Conservation (phyloP, 192 early-diverging fungal species). For the Umbelopsis isabellina region DNA sequence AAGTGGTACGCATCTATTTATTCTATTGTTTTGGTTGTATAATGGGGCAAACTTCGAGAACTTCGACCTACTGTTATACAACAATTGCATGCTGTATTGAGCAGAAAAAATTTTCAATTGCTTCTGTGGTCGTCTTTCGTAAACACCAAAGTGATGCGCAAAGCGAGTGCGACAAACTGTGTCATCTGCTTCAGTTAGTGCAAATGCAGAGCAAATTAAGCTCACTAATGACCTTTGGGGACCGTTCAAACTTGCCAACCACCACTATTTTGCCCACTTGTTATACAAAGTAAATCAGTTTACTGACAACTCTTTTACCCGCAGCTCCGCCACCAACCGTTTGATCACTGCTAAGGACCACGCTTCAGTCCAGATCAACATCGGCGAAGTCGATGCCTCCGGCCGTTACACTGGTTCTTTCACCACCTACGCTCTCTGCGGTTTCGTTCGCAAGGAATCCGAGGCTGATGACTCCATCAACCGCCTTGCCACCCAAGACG, state of each 20-base stretch:
- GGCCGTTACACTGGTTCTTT: conserved; percentile 74
- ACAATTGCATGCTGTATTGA: background rate
- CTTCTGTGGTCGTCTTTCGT: no score
- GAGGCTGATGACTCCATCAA: conserved; percentile 97
- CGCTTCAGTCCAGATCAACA: conserved; percentile 97
- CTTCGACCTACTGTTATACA: background rate
- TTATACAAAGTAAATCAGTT: conserved; percentile 3
- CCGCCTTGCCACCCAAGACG: conserved; percentile 83
- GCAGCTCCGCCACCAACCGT: conserved; percentile 95
- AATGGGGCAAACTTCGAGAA: background rate
- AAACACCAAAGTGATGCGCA: no score
- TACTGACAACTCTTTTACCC: background rate
- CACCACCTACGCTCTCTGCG: conserved; percentile 89
- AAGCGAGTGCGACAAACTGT: no score
- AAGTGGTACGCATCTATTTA: conserved; percentile 72
- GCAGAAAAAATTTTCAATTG: conserved; percentile 1
- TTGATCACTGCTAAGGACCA: conserved; percentile 98
- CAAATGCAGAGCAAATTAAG: no score
- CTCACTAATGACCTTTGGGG: no score
- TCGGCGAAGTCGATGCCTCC: conserved; percentile 87
- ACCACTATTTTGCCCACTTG: background rate
- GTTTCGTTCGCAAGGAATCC: conserved; percentile 85
- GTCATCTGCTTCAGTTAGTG: no score
- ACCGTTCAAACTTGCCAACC: no score
- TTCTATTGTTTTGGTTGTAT: background rate